A percentile compares a stretch with the other conserved stretches of the same genome.
These are phyloP conservation scores for Fraxinus xanthoxyloides DNA, from an alignment of 305 asterid species.

Conservation along the genomic window DNA sequence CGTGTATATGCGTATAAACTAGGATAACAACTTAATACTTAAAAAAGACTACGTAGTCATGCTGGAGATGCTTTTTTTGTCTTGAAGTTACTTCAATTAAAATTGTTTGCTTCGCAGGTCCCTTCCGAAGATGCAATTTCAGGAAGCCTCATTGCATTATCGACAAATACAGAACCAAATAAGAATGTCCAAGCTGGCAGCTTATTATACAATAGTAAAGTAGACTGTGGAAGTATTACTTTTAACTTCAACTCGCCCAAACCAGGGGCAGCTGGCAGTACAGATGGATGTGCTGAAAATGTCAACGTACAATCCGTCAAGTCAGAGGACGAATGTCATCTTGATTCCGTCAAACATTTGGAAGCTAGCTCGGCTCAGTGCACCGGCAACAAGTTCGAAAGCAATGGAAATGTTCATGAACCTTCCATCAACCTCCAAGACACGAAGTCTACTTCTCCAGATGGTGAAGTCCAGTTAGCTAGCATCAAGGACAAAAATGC, in stretches of 20 bases:
- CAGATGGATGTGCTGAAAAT: conserved; percentile 22
- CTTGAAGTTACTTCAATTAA: conserved; percentile 8
- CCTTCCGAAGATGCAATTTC: conserved; percentile 30
- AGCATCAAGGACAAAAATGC: conserved; percentile 2
- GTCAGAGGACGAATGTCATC: conserved; percentile 14
- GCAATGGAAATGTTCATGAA: conserved; percentile 13
- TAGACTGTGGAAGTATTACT: conserved; percentile 46
- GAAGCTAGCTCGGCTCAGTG: conserved; percentile 31
- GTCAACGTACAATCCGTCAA: conserved; percentile 17
- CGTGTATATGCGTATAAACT: not conserved
- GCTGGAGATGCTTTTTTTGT: not conserved
- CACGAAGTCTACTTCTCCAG: conserved; percentile 18
- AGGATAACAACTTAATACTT: not conserved
- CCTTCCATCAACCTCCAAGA: conserved; percentile 15
- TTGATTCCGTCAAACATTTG: conserved; percentile 19
- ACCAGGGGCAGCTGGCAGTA: conserved; percentile 17
- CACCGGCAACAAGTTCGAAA: conserved; percentile 1
- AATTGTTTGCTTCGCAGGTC: conserved; percentile 32
- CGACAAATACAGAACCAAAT: conserved; percentile 28
- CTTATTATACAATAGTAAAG: conserved; percentile 40
- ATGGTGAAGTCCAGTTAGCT: not conserved
- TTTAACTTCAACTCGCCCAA: conserved; percentile 40
- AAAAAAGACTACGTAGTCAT: not conserved
- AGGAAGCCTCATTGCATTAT: conserved; percentile 25
- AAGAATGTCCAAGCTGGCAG: conserved; percentile 28